Conservation (phyloP, 2,329 filamentous ascomycete species). For the Aspergillus persii region DNA sequence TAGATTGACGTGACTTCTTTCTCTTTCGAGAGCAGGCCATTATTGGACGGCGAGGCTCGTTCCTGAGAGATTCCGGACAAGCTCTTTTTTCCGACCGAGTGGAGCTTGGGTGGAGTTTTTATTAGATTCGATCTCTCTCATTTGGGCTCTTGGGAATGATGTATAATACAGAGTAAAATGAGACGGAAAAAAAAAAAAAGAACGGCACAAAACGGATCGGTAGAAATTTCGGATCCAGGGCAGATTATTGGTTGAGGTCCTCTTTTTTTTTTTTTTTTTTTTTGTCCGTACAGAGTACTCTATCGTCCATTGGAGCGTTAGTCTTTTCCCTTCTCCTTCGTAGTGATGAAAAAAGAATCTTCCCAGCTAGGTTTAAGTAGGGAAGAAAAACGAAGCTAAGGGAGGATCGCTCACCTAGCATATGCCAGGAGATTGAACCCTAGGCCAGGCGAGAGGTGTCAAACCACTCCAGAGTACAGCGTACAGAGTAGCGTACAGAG, state of each 20-base stretch:
- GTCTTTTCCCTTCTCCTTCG: neutral
- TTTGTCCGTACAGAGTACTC: neutral
- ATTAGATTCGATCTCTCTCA: slow-evolving; percentile 35
- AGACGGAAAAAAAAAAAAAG: slow-evolving; percentile 9
- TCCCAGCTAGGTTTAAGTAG: neutral
- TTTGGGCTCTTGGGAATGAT: slow-evolving; percentile 19
- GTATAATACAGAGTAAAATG: slow-evolving; percentile 9
- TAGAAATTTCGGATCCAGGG: neutral
- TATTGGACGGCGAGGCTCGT: slow-evolving; percentile 3
- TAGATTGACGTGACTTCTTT: slow-evolving; percentile 1
- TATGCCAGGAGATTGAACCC: slow-evolving; percentile 15
- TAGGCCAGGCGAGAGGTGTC: neutral
- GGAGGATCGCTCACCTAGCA: slow-evolving; percentile 7
- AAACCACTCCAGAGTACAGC: neutral
- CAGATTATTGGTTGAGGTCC: neutral
- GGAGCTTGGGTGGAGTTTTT: slow-evolving; percentile 28
- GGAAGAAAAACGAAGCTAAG: neutral
- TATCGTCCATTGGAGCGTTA: neutral
- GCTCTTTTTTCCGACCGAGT: slow-evolving; percentile 33
- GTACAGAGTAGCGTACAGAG: too few species aligned
- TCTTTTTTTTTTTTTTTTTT: neutral
- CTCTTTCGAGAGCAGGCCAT: neutral
- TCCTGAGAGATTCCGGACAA: slow-evolving; percentile 21
- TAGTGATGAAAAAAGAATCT: slow-evolving; percentile 11
- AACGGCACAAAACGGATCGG: slow-evolving; percentile 13